Evolutionary conservation across 441 rosid genomes (phyloP).

Genomic region (Daphne laureola): DNA sequence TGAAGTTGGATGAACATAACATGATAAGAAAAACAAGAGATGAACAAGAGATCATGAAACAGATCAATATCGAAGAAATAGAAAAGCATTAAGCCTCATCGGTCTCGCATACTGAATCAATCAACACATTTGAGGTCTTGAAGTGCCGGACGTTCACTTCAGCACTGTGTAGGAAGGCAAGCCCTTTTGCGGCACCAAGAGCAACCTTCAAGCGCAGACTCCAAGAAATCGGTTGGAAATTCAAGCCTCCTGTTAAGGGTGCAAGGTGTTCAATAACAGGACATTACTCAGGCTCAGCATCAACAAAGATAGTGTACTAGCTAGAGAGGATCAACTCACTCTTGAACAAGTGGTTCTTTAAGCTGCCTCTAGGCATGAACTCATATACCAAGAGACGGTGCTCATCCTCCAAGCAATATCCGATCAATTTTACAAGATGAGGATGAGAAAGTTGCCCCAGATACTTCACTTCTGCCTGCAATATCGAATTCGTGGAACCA

Average conservation of each 20-base stretch:
- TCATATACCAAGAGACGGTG: slow-evolving; percentile 82
- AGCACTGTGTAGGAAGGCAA: slow-evolving; percentile 77
- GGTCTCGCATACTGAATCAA: slow-evolving; percentile 54
- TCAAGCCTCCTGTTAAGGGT: slow-evolving; percentile 61
- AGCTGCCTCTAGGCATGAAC: slow-evolving; percentile 91
- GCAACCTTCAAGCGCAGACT: slow-evolving; percentile 77
- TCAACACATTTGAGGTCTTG: slow-evolving; percentile 76
- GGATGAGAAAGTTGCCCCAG: slow-evolving; percentile 77
- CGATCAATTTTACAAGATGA: slow-evolving; percentile 75
- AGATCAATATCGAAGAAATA: background rate
- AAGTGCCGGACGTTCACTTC: slow-evolving; percentile 76
- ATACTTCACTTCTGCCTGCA: slow-evolving; percentile 81
- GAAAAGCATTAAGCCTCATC: slow-evolving; percentile 2
- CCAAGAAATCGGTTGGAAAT: slow-evolving; percentile 90
- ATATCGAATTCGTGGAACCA: slow-evolving; percentile 6
- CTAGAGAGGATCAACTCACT: slow-evolving; percentile 35
- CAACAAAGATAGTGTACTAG: background rate
- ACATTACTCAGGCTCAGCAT: background rate
- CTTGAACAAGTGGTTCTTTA: slow-evolving; percentile 86
- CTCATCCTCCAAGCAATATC: slow-evolving; percentile 88
- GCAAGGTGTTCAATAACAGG: slow-evolving; percentile 1
- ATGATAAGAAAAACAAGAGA: background rate
- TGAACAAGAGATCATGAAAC: background rate
- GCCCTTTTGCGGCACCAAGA: slow-evolving; percentile 83
- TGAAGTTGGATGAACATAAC: slow-evolving; percentile 22